Evolutionary conservation across 2,329 filamentous ascomycete genomes (phyloP), one percentile per base, ranked within the genome.

Genomic region (Epichloe aotearoae): DNA sequence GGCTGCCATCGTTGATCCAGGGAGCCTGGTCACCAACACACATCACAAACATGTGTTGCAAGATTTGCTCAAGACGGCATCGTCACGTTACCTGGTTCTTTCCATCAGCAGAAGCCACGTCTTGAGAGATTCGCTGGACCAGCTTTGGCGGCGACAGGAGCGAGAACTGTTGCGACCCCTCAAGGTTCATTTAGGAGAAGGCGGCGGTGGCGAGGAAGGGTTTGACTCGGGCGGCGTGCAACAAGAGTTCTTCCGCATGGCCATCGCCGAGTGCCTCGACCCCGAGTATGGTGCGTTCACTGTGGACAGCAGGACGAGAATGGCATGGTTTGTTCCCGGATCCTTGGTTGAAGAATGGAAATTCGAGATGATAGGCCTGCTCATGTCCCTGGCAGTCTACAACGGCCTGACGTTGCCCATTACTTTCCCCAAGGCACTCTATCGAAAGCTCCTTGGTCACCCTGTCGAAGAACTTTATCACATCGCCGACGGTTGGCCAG

Each of bases 211-310:
- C 34, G 93, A 97, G 65, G 83, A 94, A 63, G 93, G 93, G 0
- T 80, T 94, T 36, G 93, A 98, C 64, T 88, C 91, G 46, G 93
- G 93, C 42, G 93, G 93, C 55, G 90, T 98, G 1, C 91, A 96
- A 59, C 90, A 95, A 63, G 93, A 98, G 56, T 97, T 95, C 64
- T 97, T 98, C 69, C 82, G 88, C 15, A 69, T 96, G 30, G 82
- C 87, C 17, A 82, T 96, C 58, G 80, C 80, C 1, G 84, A 95
- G 61, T 86, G 86, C 3, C 75, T 97, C 44, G 76, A 88, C 58
- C 84, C 88, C 4, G 76, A 82, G 42, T 88, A 86, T 60, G 89
- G 85, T 1, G 80, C 86, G 50, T 97, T 97, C 63, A 84, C 82
- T 0, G 77, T 88, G 34, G 89, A 97, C 58, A 68, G 78, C 1